Base-by-base conservation (phyloP, 257 asterid species). In the Sherardia arvensis region DNA sequence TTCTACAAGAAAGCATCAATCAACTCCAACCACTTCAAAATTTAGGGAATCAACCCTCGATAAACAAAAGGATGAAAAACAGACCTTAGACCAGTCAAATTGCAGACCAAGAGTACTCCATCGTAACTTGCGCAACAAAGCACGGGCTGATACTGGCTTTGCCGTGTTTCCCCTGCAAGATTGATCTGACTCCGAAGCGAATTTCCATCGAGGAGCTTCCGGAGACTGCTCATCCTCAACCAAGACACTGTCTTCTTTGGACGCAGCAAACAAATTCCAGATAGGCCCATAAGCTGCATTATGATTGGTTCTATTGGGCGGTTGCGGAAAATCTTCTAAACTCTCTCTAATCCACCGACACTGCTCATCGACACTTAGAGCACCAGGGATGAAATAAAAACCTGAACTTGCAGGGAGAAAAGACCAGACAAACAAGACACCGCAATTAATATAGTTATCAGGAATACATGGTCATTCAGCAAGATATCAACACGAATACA, bases 101-200 rank as follows among this genome's bases (percentile, higher is more conserved):
- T 92, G 99, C 90, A 89, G 80, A 82, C 97, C 99, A 82, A 92
- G 96, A 56, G 99, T 89, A 81, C 95, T 87, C 99, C 99, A 92
- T 80, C 97, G 78, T 79, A 92, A 80, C 91, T 92, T 92, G 68
- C 99, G 97, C 83, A 92, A 86, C 95, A 92, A 85, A 73, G 76
- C 89, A 75, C 95, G 84, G 33, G 97, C 96, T 5, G 79, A 61
- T 29, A 86, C 83, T 40, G 86, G 77, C 73, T 87, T 87, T 76
- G 76, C 53, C 32, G 72, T 64, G 54, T 66, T 74, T 77, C 65
- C 77, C 64, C 79, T 70, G 25, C 70, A 59, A 40, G 69, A 66
- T 64, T 59, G 80, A 57, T 62, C 81, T 62, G 64, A 27, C 69
- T 71, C 82, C 32, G 71, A 77, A 8, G 71, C 80, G 77, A 77